Base-by-base conservation (phyloP, 1,284 basidiomycete genomes). In the Porodaedalea pini region DNA sequence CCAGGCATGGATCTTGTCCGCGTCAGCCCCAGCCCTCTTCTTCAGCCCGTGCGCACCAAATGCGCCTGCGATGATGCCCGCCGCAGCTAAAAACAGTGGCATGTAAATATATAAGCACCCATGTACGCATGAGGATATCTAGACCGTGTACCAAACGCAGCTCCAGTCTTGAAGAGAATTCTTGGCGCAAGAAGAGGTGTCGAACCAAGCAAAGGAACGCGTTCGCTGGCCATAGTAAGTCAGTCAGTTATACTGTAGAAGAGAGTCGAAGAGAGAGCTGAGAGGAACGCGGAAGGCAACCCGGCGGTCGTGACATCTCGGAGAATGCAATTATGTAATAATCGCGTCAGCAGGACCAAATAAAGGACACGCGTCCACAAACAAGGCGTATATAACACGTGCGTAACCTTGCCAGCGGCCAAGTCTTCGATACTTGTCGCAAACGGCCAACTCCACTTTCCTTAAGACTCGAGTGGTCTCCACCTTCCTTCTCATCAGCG, bases 21-120 rank as follows among this genome's bases (percentile, higher is more conserved):
- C 58, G 15, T 80, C 80, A 13, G 83, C 76, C 0, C 77, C 80
- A 10, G 71, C 62, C 36, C 75, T 69, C 25, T 72, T 71, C 65
- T 77, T 76, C 51, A 90, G 74, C 6, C 75, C 83, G 68, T 90
- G 88, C 4, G 83, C 70, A 58, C 88, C 88, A 67, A 90, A 88
- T 39, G 88, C 86, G 2, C 86, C 86, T 44, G 81, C 68, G 39
- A 81, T 62, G 63, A 88, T 79, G n/a, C 86, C 86, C 44, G 72
- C 62, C 7, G 80, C 74, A 41, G 76, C 85, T 88, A 62, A 34
- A 34, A 13, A n/a, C n/a, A 10, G 40, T 19, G 40, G 32, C 6
- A 34, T 6, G 13, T 34, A 34, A 34, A 6, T 6, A 6, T 34
- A 6, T 13, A 34, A 34, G 6, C 6, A 34, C 32, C 6, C 32